Evolutionary conservation across 176 grass and related monocot species (phyloP).

Genomic region (Aegilops longissima): DNA sequence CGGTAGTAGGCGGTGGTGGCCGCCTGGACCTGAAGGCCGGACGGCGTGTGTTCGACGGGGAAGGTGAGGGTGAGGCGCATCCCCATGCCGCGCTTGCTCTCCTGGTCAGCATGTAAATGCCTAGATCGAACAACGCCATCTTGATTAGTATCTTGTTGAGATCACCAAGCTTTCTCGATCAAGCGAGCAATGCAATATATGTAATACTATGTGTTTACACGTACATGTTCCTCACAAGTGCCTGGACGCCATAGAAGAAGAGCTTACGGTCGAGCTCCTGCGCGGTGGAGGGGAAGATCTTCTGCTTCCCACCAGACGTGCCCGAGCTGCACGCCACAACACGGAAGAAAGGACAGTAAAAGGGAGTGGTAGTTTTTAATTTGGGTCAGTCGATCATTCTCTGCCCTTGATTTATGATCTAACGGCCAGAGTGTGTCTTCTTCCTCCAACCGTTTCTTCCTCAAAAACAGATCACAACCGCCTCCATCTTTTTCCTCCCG

Average conservation of each 20-base stretch:
- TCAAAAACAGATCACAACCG: too few relatives aligned
- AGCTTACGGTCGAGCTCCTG: slow-evolving; percentile 31
- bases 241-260: slow-evolving; percentile 13
- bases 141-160: too few relatives aligned
- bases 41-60: slow-evolving; percentile 1
- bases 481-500: too few relatives aligned
- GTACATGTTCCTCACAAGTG: slow-evolving; percentile 40
- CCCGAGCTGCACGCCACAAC: slow-evolving; percentile 12
- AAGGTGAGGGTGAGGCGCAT: slow-evolving; percentile 39
- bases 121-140: neutral
- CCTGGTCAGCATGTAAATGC: neutral
- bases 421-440: too few relatives aligned
- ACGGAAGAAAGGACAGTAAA: too few relatives aligned
- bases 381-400: too few relatives aligned
- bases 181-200: too few relatives aligned
- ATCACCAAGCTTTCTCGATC: too few relatives aligned
- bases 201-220: neutral
- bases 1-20: slow-evolving; percentile 23
- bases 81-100: neutral
- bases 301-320: slow-evolving; percentile 37
- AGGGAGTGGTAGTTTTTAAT: too few relatives aligned
- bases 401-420: too few relatives aligned
- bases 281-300: slow-evolving; percentile 35
- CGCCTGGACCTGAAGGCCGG: neutral
- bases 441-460: too few relatives aligned